A percentile compares a stretch with the other conserved stretches of the same genome.
phyloP scores from a whole-genome alignment of 208 protist genomes.

The Spongospora subterranea region DNA sequence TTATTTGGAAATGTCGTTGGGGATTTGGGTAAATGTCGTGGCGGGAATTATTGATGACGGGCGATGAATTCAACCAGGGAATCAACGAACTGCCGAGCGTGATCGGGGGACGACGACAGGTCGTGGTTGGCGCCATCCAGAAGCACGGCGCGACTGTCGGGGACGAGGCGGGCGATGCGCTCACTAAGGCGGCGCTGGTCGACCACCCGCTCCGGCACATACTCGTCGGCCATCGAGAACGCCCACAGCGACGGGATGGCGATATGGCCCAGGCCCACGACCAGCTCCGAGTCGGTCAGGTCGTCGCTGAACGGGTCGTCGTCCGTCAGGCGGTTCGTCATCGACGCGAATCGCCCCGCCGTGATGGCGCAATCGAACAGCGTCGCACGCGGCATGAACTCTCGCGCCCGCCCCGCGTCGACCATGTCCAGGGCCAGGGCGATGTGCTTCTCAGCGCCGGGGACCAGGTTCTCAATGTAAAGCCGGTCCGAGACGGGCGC shows the following conservation, averaged over 20 bases:
- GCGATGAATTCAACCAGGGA: background rate
- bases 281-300: background rate
- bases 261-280: background rate
- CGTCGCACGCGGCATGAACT: background rate
- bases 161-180: background rate
- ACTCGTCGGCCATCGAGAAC: slow-evolving; percentile 45
- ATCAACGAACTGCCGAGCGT: slow-evolving; percentile 1
- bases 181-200: background rate
- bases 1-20: too few species aligned
- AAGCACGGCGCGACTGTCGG: background rate
- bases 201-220: background rate
- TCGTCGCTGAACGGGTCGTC: slow-evolving; percentile 46
- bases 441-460: background rate
- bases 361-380: background rate
- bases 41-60: too few species aligned
- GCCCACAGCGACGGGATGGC: slow-evolving; percentile 30
- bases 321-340: background rate
- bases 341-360: background rate
- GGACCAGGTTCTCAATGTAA: background rate
- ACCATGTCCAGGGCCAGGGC: background rate
- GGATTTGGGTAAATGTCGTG: too few species aligned
- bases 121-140: background rate
- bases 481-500: slow-evolving; percentile 16
- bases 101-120: background rate
- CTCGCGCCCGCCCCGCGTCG: background rate